Evolutionary conservation across 2,329 filamentous ascomycete genomes (phyloP).

Genomic region (Epichloe scottii): DNA sequence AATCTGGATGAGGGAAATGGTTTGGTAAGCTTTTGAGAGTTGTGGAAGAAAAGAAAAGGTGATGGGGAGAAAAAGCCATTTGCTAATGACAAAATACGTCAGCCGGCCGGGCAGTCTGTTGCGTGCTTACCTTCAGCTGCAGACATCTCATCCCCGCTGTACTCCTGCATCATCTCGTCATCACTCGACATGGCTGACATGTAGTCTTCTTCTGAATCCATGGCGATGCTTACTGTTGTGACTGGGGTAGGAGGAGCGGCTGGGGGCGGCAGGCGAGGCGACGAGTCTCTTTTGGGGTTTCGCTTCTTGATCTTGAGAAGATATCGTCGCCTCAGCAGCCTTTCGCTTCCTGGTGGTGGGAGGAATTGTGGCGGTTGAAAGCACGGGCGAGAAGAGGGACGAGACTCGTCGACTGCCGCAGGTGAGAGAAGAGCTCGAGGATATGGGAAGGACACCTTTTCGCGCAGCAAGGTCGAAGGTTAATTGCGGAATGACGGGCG

Average conservation of each 20-base stretch:
- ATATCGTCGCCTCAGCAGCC: slow-evolving; percentile 52
- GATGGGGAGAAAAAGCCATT: slow-evolving; percentile 3
- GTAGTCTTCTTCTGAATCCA: slow-evolving; percentile 95
- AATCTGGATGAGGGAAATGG: slow-evolving; percentile 28
- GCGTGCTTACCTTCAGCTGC: slow-evolving; percentile 33
- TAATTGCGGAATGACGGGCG: neutral
- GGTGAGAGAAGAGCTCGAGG: neutral
- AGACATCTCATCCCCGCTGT: slow-evolving; percentile 60
- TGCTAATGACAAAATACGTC: no score
- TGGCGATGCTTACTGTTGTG: slow-evolving; percentile 45
- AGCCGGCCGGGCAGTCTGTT: neutral
- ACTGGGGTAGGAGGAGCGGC: slow-evolving; percentile 46
- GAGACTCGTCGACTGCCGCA: neutral
- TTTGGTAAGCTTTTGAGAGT: neutral
- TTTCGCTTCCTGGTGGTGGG: slow-evolving; percentile 48
- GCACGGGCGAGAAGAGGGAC: neutral
- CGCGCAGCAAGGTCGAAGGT: neutral
- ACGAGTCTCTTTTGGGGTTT: slow-evolving; percentile 41
- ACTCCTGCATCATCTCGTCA: slow-evolving; percentile 61
- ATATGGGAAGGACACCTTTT: neutral
- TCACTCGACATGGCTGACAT: slow-evolving; percentile 71
- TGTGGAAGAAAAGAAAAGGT: neutral
- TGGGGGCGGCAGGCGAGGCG: slow-evolving; percentile 36
- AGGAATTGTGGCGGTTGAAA: slow-evolving; percentile 40
- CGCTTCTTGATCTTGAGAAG: slow-evolving; percentile 29